A percentile compares a stretch with the other conserved stretches of the same genome.
phyloP scores from a whole-genome alignment of 2,329 filamentous ascomycete genomes.

The Aspergillus pseudoviridinutans region DNA sequence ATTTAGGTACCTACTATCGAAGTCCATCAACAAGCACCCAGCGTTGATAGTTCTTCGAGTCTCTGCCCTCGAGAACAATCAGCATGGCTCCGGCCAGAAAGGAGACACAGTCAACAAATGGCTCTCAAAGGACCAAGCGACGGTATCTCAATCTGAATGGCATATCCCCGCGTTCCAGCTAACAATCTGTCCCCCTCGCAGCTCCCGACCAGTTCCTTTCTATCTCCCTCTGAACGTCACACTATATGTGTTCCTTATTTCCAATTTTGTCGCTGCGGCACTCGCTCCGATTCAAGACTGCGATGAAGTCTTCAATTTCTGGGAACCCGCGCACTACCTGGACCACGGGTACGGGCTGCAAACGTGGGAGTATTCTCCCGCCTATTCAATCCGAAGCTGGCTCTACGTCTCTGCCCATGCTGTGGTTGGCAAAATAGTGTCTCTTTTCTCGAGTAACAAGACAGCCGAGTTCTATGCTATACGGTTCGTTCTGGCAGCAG shows the following conservation, averaged over 20 bases:
- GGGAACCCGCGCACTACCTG: slow-evolving; percentile 94
- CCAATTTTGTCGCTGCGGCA: slow-evolving; percentile 70
- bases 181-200: slow-evolving; percentile 11
- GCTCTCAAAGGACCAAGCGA: slow-evolving; percentile 21
- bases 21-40: not conserved
- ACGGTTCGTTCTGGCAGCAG: slow-evolving; percentile 67
- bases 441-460: slow-evolving; percentile 51
- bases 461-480: slow-evolving; percentile 78
- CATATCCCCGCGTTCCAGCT: not conserved
- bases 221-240: slow-evolving; percentile 68
- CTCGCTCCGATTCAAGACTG: slow-evolving; percentile 95
- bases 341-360: slow-evolving; percentile 89
- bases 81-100: slow-evolving; percentile 18
- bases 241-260: slow-evolving; percentile 74
- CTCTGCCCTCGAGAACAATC: not conserved
- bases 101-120: slow-evolving; percentile 4
- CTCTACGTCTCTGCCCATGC: slow-evolving; percentile 81
- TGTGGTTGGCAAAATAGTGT: slow-evolving; percentile 61
- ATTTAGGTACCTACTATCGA: not conserved
- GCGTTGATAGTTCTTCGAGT: not conserved
- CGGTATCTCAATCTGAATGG: slow-evolving; percentile 18
- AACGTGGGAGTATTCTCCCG: slow-evolving; percentile 97
- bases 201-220: slow-evolving; percentile 46
- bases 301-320: slow-evolving; percentile 99
- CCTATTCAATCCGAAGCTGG: slow-evolving; percentile 95